A percentile compares a stretch with the other conserved stretches of the same genome.
phyloP scores from a whole-genome alignment of 495 filamentous ascomycete genomes.

The Bombardia bombarda region DNA sequence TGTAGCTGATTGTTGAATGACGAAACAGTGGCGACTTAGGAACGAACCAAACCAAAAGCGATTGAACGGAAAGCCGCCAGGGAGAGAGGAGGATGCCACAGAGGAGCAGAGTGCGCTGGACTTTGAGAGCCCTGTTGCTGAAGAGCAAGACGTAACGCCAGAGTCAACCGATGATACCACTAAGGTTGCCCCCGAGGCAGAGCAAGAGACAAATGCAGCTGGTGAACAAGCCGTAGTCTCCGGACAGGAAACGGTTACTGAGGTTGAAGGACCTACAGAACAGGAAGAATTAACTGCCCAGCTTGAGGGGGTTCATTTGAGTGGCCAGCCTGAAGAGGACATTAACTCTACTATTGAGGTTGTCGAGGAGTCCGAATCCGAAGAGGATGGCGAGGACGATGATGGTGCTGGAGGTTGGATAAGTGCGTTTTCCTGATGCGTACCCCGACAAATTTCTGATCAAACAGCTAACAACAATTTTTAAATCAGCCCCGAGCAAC shows the following conservation, averaged over 20 bases:
- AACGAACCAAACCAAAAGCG: constrained; percentile 69
- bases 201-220: too few species aligned
- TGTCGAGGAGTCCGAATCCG: constrained; percentile 40
- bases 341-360: constrained; percentile 53
- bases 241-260: constrained; percentile 22
- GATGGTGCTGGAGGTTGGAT: constrained; percentile 58
- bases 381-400: constrained; percentile 22
- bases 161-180: too few species aligned
- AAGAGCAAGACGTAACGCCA: neutral
- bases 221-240: too few species aligned
- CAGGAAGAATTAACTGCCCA: constrained; percentile 9
- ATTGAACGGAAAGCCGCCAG: constrained; percentile 62
- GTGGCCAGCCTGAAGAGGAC: constrained; percentile 16
- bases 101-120: constrained; percentile 2
- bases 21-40: constrained; percentile 60
- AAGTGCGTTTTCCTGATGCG: constrained; percentile 26
- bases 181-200: too few species aligned
- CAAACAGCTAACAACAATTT: neutral
- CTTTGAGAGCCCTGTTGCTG: constrained; percentile 11
- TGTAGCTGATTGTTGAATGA: neutral
- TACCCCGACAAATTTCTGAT: too few species aligned
- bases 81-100: constrained; percentile 9
- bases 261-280: constrained; percentile 50
- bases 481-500: constrained; percentile 58
- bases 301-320: constrained; percentile 9